phyloP scores from a whole-genome alignment of 192 early-diverging fungal species.

The Lobosporangium transversale region DNA sequence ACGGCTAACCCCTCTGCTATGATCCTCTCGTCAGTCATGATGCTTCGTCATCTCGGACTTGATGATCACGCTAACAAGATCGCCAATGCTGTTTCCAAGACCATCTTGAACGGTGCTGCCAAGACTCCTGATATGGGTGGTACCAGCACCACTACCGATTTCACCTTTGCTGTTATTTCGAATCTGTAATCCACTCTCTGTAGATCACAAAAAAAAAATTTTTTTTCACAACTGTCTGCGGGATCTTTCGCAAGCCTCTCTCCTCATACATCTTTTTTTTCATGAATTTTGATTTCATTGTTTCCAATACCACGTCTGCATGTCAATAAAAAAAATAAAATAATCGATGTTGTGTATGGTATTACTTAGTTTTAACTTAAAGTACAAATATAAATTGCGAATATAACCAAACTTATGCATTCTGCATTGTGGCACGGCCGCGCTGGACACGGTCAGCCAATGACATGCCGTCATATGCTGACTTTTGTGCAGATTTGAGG shows the following conservation, averaged over 20 bases:
- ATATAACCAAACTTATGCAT: background rate
- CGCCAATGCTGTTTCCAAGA: slow-evolving; percentile 88
- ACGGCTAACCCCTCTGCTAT: slow-evolving; percentile 95
- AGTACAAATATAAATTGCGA: no score
- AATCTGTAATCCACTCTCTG: slow-evolving; percentile 63
- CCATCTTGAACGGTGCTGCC: slow-evolving; percentile 80
- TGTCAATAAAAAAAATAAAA: no score
- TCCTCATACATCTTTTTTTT: no score
- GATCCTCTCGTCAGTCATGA: slow-evolving; percentile 91
- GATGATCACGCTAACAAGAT: slow-evolving; percentile 92
- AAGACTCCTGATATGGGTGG: slow-evolving; percentile 93
- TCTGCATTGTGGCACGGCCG: slow-evolving; percentile 32
- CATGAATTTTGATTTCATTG: no score
- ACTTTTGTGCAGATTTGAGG: slow-evolving; percentile 21
- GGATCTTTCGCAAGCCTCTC: no score
- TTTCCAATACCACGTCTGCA: no score
- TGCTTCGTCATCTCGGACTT: slow-evolving; percentile 95
- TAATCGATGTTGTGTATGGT: no score
- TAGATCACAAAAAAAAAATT: no score
- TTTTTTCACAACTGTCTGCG: no score
- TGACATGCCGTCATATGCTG: slow-evolving; percentile 32
- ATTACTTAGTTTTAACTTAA: no score
- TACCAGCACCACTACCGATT: slow-evolving; percentile 87
- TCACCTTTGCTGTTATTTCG: slow-evolving; percentile 89
- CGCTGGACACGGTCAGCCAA: slow-evolving; percentile 45